phyloP scores from a whole-genome alignment of 1,139 yeast species.

The Eremothecium coryli region DNA sequence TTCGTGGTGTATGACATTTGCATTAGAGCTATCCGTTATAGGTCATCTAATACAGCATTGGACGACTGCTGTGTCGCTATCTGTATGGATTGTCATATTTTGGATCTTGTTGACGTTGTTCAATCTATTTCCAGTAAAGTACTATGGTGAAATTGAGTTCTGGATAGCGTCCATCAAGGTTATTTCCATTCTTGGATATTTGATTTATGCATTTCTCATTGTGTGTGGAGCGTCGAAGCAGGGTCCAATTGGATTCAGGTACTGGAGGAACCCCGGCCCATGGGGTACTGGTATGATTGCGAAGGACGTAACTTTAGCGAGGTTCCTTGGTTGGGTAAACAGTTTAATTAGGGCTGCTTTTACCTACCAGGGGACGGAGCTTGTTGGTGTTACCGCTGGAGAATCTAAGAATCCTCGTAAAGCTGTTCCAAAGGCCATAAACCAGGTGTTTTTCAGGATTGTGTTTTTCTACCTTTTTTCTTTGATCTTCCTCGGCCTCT shows the following conservation, averaged over 20 bases:
- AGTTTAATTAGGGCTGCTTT: conserved; percentile 64
- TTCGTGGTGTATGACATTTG: conserved; percentile 79
- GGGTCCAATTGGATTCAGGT: conserved; percentile 75
- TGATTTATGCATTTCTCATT: conserved; percentile 59
- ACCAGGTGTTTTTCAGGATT: conserved; percentile 74
- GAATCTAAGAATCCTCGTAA: conserved; percentile 76
- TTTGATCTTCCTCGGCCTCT: conserved; percentile 69
- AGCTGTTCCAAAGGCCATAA: conserved; percentile 76
- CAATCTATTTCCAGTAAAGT: conserved; percentile 55
- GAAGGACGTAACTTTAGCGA: conserved; percentile 50
- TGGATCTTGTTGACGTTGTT: conserved; percentile 43
- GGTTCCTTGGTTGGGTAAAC: conserved; percentile 61
- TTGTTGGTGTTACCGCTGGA: conserved; percentile 83
- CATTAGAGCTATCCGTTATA: conserved; percentile 73
- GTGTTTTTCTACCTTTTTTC: conserved; percentile 71
- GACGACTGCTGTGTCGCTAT: conserved; percentile 63
- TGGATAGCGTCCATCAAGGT: conserved; percentile 66
- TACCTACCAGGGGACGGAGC: conserved; percentile 78
- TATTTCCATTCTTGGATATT: conserved; percentile 63
- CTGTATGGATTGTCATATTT: conserved; percentile 64
- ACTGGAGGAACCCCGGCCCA: conserved; percentile 92
- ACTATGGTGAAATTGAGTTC: conserved; percentile 63
- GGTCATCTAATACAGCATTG: conserved; percentile 72
- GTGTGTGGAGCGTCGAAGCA: conserved; percentile 67
- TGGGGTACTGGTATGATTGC: conserved; percentile 56